These are phyloP conservation scores for Trametes villosa DNA, from an alignment of 768 basidiomycete species.

Conservation along the genomic window DNA sequence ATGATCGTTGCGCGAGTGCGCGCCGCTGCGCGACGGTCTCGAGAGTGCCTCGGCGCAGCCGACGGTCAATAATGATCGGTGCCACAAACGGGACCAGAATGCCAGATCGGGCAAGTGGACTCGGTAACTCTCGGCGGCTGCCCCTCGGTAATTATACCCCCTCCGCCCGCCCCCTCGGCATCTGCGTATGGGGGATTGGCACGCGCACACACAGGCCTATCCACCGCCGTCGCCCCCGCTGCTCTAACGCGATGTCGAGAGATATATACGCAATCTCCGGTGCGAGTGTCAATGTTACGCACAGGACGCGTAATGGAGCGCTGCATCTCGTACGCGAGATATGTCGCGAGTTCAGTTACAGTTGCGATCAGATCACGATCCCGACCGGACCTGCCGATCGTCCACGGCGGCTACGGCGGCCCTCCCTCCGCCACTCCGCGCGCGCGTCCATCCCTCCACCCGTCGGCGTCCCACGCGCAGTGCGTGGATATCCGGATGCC, in stretches of 20 bases:
- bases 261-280: neutral
- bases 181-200: too few species aligned
- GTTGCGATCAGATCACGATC: conserved; percentile 7
- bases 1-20: neutral
- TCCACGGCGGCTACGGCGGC: neutral
- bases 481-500: neutral
- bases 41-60: conserved; percentile 4
- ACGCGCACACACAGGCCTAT: too few species aligned
- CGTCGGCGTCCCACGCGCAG: neutral
- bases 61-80: conserved; percentile 2
- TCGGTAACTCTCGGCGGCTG: neutral
- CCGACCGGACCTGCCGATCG: neutral
- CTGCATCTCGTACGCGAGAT: neutral
- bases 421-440: too few species aligned
- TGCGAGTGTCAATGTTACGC: neutral
- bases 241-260: neutral
- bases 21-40: conserved; percentile 5
- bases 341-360: neutral
- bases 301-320: conserved; percentile 3
- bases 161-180: conserved; percentile 1
- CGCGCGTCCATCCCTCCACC: too few species aligned
- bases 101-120: neutral
- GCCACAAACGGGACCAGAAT: conserved; percentile 1
- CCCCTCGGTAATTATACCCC: conserved; percentile 14
- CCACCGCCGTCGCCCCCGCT: neutral